phyloP scores from a whole-genome alignment of 768 basidiomycete genomes.

The Sutorius australiensis region DNA sequence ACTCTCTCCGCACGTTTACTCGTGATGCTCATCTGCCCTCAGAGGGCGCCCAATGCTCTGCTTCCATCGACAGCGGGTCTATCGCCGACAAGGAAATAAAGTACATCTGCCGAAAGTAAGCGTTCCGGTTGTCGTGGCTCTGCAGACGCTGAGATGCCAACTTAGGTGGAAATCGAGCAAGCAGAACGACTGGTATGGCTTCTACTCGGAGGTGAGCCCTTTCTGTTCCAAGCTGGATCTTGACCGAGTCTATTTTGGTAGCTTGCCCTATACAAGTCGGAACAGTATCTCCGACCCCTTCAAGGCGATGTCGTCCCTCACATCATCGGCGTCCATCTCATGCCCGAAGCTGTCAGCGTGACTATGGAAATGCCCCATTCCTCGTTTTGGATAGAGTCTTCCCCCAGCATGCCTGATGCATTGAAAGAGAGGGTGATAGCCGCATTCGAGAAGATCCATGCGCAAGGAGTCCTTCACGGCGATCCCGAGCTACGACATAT shows the following conservation, averaged over 20 bases:
- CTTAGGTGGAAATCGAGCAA: slow-evolving; percentile 33
- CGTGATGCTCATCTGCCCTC: slow-evolving; percentile 6
- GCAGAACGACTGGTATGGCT: slow-evolving; percentile 36
- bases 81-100: slow-evolving; percentile 27
- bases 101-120: slow-evolving; percentile 39
- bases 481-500: slow-evolving; percentile 49
- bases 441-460: slow-evolving; percentile 48
- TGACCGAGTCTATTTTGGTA: slow-evolving; percentile 22
- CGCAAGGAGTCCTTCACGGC: slow-evolving; percentile 46
- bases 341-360: slow-evolving; percentile 36
- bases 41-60: slow-evolving; percentile 37
- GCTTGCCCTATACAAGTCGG: slow-evolving; percentile 50
- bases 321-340: slow-evolving; percentile 47
- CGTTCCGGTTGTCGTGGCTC: background rate
- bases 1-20: background rate
- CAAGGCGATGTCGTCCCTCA: slow-evolving; percentile 52
- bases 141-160: slow-evolving; percentile 2
- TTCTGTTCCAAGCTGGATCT: slow-evolving; percentile 13
- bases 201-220: slow-evolving; percentile 36
- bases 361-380: slow-evolving; percentile 55
- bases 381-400: slow-evolving; percentile 61
- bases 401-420: slow-evolving; percentile 49
- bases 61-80: slow-evolving; percentile 35
- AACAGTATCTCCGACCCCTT: slow-evolving; percentile 43
- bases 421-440: slow-evolving; percentile 51